These are phyloP conservation scores for Mortierella antarctica DNA, from an alignment of 192 early-diverging fungal species.

Conservation along the genomic window DNA sequence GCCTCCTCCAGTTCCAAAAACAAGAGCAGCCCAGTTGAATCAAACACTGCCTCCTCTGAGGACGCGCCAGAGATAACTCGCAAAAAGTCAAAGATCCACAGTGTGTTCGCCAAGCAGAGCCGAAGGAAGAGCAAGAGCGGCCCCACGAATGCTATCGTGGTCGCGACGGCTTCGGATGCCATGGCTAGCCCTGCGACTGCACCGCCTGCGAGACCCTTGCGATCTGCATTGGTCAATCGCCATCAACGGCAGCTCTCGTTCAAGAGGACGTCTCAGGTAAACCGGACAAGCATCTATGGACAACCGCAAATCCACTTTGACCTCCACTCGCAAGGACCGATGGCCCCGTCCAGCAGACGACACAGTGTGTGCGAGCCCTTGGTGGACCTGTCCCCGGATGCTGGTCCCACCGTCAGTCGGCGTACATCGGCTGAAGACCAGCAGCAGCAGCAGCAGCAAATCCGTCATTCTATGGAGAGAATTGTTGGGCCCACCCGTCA, in stretches of 20 bases:
- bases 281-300: constrained; percentile 15
- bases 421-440: constrained; percentile 9
- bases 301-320: not conserved
- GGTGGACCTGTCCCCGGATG: constrained; percentile 11
- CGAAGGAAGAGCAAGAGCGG: constrained; percentile 19
- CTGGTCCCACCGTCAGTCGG: constrained; percentile 1
- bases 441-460: not conserved
- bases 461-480: constrained; percentile 1
- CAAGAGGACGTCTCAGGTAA: not conserved
- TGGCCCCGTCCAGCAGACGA: not conserved
- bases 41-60: not conserved
- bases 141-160: not conserved
- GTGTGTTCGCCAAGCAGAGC: constrained; percentile 32
- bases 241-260: constrained; percentile 12
- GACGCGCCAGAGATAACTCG: too few relatives aligned
- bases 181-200: not conserved
- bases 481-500: constrained; percentile 18
- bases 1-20: not conserved
- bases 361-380: constrained; percentile 4
- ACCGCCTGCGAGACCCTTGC: constrained; percentile 6
- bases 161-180: not conserved
- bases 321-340: not conserved
- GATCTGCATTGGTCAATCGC: constrained; percentile 14
- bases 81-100: constrained; percentile 16
- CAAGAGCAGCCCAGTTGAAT: not conserved